Percentiles rank a stretch among this genome's conserved stretches.
Evolutionary conservation across 176 grass and related monocot species (phyloP).

Genomic region (Bothriochloa decipiens): DNA sequence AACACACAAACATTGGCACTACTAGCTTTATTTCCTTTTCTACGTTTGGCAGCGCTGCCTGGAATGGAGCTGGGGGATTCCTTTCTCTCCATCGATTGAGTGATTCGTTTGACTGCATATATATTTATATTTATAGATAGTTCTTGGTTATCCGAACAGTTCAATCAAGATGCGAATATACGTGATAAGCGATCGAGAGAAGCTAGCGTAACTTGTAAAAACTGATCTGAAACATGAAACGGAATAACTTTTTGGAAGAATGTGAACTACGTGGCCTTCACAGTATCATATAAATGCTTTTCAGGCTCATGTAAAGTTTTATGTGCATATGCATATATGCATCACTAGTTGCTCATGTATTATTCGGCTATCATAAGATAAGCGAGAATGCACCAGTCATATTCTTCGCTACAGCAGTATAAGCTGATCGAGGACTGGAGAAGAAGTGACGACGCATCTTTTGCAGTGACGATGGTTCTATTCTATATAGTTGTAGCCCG

Average conservation of each 20-base stretch:
- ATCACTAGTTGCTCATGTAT: neutral
- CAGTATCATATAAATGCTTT: neutral
- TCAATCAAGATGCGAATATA: constrained; percentile 3
- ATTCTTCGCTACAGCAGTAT: too few species aligned
- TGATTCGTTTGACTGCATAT: constrained; percentile 5
- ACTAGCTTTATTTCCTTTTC: constrained; percentile 46
- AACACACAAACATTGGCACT: neutral
- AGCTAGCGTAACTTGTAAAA: neutral
- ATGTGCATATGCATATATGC: neutral
- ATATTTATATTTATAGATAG: neutral
- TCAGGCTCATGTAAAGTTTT: constrained; percentile 12
- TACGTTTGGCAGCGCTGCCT: neutral
- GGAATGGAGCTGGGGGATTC: neutral
- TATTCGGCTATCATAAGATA: constrained; percentile 20
- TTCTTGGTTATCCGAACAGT: constrained; percentile 19
- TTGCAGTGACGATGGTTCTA: too few species aligned
- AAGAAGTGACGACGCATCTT: neutral
- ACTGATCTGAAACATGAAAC: constrained; percentile 8
- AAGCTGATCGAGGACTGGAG: too few species aligned
- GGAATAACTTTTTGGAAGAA: neutral
- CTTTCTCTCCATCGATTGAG: neutral
- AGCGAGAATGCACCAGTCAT: neutral
- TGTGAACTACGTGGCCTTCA: neutral
- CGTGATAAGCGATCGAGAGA: neutral
- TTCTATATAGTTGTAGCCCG: too few species aligned